phyloP scores from a whole-genome alignment of 2,329 filamentous ascomycete species.

The Trichoderma lentiforme region DNA sequence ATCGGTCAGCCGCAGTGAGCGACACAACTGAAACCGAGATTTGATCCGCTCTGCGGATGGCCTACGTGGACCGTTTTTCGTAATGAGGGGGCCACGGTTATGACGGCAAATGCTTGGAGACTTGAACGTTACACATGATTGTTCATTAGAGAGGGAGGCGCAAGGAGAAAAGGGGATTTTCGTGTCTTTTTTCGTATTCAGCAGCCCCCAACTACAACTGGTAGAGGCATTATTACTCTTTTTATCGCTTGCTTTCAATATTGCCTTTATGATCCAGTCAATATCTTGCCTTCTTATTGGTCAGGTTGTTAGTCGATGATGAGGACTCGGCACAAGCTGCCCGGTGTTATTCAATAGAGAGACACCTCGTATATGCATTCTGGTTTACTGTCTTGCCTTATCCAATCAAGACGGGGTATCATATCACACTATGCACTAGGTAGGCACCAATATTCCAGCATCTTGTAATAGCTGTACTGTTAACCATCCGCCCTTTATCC shows the following conservation, averaged over 20 bases:
- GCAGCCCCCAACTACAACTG: neutral
- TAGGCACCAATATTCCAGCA: neutral
- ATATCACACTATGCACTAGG: constrained; percentile 7
- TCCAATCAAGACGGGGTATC: constrained; percentile 17
- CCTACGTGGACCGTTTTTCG: neutral
- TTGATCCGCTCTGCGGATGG: neutral
- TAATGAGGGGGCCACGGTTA: constrained; percentile 23
- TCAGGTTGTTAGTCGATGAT: neutral
- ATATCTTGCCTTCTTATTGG: neutral
- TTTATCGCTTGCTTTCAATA: neutral
- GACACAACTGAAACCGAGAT: neutral
- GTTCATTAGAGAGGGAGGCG: constrained; percentile 18
- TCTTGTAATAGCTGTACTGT: neutral
- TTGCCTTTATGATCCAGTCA: neutral
- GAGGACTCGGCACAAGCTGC: neutral
- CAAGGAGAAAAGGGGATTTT: constrained; percentile 9
- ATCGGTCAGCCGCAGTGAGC: neutral
- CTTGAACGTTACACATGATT: constrained; percentile 13
- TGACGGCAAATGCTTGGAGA: constrained; percentile 20
- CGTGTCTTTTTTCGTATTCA: constrained; percentile 14
- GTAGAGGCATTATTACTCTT: neutral
- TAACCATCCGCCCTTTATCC: neutral
- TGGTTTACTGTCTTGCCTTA: neutral
- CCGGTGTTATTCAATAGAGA: neutral
- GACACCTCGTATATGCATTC: neutral